Base-by-base conservation (phyloP, 306 rosid genomes). In the Hippophae tibetana region DNA sequence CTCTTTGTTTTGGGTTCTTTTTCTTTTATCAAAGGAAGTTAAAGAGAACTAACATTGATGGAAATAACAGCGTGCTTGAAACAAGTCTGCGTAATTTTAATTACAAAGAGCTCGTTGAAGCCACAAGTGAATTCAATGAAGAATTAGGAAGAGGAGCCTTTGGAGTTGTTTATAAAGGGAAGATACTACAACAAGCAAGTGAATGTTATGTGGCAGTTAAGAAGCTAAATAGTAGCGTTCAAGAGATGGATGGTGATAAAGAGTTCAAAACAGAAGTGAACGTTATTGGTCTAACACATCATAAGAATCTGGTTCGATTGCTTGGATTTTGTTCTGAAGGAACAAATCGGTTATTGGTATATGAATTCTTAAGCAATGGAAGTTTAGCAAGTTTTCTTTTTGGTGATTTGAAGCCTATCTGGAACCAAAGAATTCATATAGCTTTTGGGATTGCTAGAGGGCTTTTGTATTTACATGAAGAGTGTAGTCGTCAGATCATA, bases 91-190 rank as follows among this genome's bases (percentile, higher is more conserved):
- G 8, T 6, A 3, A 1, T 2, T 49, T 49, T 49, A n/a, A 26
- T 7, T 49, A 13, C 26, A 49, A 49, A 13, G 53, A 49, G 53
- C 53, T 49, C 3, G 13, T 5, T 2, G 26, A 13, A 23, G 53
- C 53, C 5, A 49, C 53, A 49, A 13, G 14, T 7, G 53, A 9
- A 13, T 49, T 49, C 53, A 49, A 49, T 45, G 76, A 73, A 66
- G 79, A 62, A 55, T 13, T 78, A 47, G 80, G 80, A 43, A 68
- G 14, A 44, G 84, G 80, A 10, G 56, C 67, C 7, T 79, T 69
- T 45, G 84, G 80, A 44, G 42, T 41, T 47, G 78, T 79, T 41
- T 79, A 68, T 54, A 75, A 68, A 62, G 80, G 80, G 56, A 8
- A 0, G 0, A 2, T 67, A 27, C 45, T 38, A 43, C 53, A 6